Conservation (phyloP, 1,139 yeast genomes). For the Kluyveromyces marxianus region DNA sequence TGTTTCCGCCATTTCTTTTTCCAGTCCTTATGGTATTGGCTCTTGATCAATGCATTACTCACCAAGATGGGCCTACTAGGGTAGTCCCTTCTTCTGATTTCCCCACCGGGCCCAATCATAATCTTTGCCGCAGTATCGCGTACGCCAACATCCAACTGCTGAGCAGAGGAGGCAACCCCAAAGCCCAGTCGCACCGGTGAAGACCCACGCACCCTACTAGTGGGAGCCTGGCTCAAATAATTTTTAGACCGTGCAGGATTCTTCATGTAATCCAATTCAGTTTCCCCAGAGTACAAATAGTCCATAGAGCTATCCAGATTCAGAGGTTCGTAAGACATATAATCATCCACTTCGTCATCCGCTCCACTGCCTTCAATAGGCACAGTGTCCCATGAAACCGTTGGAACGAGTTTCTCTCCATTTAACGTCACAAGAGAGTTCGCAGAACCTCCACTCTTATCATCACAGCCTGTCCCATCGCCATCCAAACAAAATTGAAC, state of each 20-base stretch:
- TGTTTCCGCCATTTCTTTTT: conserved; percentile 17
- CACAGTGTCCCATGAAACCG: conserved; percentile 30
- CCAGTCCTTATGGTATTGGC: conserved; percentile 21
- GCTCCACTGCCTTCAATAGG: conserved; percentile 20
- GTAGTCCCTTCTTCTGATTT: conserved; percentile 28
- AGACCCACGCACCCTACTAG: conserved; percentile 7
- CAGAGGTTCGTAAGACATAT: conserved; percentile 14
- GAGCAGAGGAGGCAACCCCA: conserved; percentile 4
- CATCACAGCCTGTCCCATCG: neutral
- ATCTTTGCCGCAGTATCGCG: conserved; percentile 4
- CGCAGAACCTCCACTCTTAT: neutral
- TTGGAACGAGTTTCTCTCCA: conserved; percentile 14
- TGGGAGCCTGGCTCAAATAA: conserved; percentile 5
- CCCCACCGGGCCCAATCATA: conserved; percentile 16
- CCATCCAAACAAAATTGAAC: conserved; percentile 3
- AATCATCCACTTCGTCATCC: conserved; percentile 11
- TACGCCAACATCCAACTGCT: conserved; percentile 1
- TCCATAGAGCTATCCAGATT: conserved; percentile 26
- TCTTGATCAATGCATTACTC: conserved; percentile 26
- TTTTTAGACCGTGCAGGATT: neutral
- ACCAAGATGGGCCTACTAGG: conserved; percentile 27
- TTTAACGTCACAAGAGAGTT: neutral
- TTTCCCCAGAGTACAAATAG: conserved; percentile 28
- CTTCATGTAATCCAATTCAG: conserved; percentile 1
- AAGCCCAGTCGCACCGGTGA: conserved; percentile 10